These are phyloP conservation scores for Dipteronia dyeriana DNA, from an alignment of 345 rosid species.

Conservation along the genomic window DNA sequence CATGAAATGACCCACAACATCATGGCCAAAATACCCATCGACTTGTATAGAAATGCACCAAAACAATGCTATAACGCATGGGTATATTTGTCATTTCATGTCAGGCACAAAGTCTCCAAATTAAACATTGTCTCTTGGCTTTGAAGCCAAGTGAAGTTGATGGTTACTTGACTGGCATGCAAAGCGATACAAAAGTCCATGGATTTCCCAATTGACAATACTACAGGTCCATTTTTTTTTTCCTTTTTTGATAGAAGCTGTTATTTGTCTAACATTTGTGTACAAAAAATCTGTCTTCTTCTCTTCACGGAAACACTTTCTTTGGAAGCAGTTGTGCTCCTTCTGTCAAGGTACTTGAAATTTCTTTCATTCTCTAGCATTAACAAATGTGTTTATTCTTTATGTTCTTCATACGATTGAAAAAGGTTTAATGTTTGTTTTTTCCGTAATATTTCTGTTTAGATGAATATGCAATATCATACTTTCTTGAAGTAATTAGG, in stretches of 20 bases:
- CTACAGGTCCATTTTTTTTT: background rate
- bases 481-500: no score
- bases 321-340: background rate
- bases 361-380: background rate
- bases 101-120: constrained; percentile 19
- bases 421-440: no score
- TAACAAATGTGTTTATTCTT: background rate
- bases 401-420: background rate
- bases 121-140: constrained; percentile 54
- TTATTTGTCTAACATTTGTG: background rate
- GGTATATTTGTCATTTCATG: constrained; percentile 30
- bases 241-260: constrained; percentile 2
- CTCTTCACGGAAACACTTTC: no score
- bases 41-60: background rate
- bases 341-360: constrained; percentile 1
- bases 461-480: no score
- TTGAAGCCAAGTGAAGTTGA: constrained; percentile 66
- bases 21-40: constrained; percentile 26
- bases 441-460: no score
- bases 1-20: constrained; percentile 30
- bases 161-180: constrained; percentile 68
- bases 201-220: background rate
- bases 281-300: background rate
- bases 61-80: background rate
- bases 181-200: constrained; percentile 33